Base-by-base conservation (phyloP, 1,284 basidiomycete species). In the Macrocybe sp. region DNA sequence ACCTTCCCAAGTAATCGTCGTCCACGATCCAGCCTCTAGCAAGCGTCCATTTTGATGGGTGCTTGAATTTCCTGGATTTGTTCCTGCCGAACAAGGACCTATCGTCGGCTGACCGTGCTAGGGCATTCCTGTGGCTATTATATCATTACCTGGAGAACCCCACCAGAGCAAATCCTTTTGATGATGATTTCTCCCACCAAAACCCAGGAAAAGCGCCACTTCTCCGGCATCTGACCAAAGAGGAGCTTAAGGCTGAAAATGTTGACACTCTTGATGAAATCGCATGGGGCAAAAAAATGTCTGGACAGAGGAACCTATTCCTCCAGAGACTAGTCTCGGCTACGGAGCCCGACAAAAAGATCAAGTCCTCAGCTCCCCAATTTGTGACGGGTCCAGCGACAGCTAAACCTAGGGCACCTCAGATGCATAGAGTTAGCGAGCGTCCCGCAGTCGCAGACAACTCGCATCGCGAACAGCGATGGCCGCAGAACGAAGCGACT, bases 61-160 rank as follows among this genome's bases (percentile, higher is more conserved):
- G 73, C 4, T 64, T 89, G 47, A 89, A 89, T 62, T 85, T 92
- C 53, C 71, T 90, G 37, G 89, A 92, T 64, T 71, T 93, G 35
- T 92, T 93, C 64, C 73, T 89, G 42, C 85, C 88, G 42, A 76
- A 78, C 59, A 81, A 79, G 41, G 54, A 56, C 44, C 73, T 89
- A 37, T 78, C 83, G 12, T 89, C 90, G 6, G 63, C 64, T 4
- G 81, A 85, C 51, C 83, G 90, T 35, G 88, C 86, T 9, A 73
- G 72, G 47, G 85, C 81, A 2, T 90, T 93, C 63, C 76, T 92
- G 16, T 91, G 88, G 83, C 73, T 90, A 38, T 69, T 88, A 47
- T 89, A 82, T 61, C 75, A 89, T 59, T 89, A 92, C 61, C 71
- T 90, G 49, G 89, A 92, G 64, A 71, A 70, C 39, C 67, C 77